A percentile compares a stretch with the other conserved stretches of the same genome.
phyloP scores from a whole-genome alignment of 1,284 basidiomycete species.

The Phellinidium pouzarii region DNA sequence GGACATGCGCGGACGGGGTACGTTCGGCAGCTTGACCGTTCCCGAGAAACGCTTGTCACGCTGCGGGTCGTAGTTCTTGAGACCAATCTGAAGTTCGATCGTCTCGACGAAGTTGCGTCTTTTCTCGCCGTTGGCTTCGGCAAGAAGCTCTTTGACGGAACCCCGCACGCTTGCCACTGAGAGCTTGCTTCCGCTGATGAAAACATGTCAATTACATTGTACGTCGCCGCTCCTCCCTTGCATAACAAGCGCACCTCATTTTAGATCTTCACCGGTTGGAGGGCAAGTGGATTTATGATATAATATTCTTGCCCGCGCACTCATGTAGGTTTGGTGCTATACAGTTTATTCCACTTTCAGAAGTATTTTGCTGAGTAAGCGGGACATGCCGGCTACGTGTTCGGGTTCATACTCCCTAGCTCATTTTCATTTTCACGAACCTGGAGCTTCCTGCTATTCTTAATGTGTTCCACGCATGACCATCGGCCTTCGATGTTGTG shows the following conservation, averaged over 20 bases:
- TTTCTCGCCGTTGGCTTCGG: slow-evolving; percentile 74
- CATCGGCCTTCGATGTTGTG: too few relatives aligned
- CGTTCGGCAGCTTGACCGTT: slow-evolving; percentile 93
- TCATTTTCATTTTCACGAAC: too few relatives aligned
- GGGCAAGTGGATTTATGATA: slow-evolving; percentile 13
- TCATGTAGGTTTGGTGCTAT: too few relatives aligned
- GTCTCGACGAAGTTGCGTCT: slow-evolving; percentile 89
- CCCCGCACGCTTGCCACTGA: slow-evolving; percentile 99
- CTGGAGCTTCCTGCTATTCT: too few relatives aligned
- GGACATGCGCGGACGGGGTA: slow-evolving; percentile 98
- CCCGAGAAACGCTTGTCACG: slow-evolving; percentile 96
- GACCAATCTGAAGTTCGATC: slow-evolving; percentile 92
- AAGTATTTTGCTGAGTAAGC: too few relatives aligned
- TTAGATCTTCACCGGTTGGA: slow-evolving; percentile 14
- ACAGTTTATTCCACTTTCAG: background rate
- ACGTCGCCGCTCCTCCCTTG: background rate
- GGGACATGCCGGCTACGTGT: too few relatives aligned
- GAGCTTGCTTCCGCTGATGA: slow-evolving; percentile 54
- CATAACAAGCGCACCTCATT: slow-evolving; percentile 13
- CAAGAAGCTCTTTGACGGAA: slow-evolving; percentile 82
- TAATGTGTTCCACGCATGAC: too few relatives aligned
- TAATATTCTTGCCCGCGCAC: background rate
- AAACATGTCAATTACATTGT: background rate
- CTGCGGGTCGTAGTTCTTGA: slow-evolving; percentile 98
- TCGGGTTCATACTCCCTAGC: too few relatives aligned